Evolutionary conservation across 305 asterid species (phyloP).

Genomic region (Solanum hybrid): DNA sequence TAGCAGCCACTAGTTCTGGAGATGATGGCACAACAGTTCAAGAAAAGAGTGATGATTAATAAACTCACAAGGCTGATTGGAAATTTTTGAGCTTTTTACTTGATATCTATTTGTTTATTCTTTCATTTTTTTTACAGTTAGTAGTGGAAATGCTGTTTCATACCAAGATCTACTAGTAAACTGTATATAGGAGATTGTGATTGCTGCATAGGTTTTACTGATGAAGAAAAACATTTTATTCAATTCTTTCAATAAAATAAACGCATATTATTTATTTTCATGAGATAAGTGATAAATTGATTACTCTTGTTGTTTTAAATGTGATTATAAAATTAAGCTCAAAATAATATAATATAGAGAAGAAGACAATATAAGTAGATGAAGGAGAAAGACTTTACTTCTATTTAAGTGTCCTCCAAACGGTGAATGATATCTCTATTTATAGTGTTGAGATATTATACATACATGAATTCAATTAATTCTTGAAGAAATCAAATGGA

Average conservation of each 20-base stretch:
- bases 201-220: background rate
- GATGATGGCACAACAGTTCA: constrained; percentile 20
- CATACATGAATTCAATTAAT: background rate
- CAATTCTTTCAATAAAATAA: background rate
- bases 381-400: too few species aligned
- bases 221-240: background rate
- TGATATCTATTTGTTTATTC: constrained; percentile 3
- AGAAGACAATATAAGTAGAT: too few species aligned
- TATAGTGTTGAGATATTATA: background rate
- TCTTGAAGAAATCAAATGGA: background rate
- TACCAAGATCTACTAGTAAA: background rate
- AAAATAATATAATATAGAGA: too few species aligned
- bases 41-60: constrained; percentile 21
- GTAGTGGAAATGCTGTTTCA: background rate
- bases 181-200: background rate
- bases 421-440: background rate
- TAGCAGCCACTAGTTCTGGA: constrained; percentile 12
- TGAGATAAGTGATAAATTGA: background rate
- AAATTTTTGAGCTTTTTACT: background rate
- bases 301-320: background rate
- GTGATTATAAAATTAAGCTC: background rate
- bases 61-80: background rate
- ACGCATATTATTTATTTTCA: background rate
- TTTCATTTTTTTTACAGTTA: constrained; percentile 6
- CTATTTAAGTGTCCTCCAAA: background rate